These are phyloP conservation scores for Crepidotus variabilis DNA, from an alignment of 768 basidiomycete genomes.

Conservation along the genomic window DNA sequence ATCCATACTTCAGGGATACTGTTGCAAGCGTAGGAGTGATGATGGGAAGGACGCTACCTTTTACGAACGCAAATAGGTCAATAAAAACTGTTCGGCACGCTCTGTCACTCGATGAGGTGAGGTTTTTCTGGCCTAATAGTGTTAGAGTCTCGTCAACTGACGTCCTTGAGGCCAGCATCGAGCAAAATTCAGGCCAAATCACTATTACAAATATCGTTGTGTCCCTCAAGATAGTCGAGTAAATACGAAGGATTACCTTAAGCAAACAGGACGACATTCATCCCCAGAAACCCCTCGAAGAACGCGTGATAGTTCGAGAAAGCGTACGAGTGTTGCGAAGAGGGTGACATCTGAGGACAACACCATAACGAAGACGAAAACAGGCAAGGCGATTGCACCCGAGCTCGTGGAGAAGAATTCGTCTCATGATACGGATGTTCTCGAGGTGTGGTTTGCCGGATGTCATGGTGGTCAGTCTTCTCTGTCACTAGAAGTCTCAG, in stretches of 20 bases:
- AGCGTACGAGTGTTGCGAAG: neutral
- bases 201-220: constrained; percentile 37
- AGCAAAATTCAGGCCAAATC: constrained; percentile 59
- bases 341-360: neutral
- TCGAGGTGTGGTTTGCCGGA: constrained; percentile 82
- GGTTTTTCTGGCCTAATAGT: constrained; percentile 9
- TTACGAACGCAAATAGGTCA: constrained; percentile 55
- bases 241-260: neutral
- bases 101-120: constrained; percentile 71
- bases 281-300: neutral
- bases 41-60: constrained; percentile 58
- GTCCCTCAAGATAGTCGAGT: neutral
- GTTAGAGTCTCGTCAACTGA: no score
- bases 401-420: constrained; percentile 6
- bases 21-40: constrained; percentile 73
- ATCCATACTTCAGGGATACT: constrained; percentile 57
- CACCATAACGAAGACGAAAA: neutral
- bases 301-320: neutral
- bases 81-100: constrained; percentile 78
- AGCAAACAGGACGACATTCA: constrained; percentile 2
- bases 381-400: constrained; percentile 12
- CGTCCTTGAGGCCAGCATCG: constrained; percentile 42
- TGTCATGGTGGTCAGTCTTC: constrained; percentile 57
- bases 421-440: constrained; percentile 37
- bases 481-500: neutral